Evolutionary conservation across 2,329 filamentous ascomycete species (phyloP), one percentile per base, ranked within the genome.

Genomic region (Xylariaceae sp.): DNA sequence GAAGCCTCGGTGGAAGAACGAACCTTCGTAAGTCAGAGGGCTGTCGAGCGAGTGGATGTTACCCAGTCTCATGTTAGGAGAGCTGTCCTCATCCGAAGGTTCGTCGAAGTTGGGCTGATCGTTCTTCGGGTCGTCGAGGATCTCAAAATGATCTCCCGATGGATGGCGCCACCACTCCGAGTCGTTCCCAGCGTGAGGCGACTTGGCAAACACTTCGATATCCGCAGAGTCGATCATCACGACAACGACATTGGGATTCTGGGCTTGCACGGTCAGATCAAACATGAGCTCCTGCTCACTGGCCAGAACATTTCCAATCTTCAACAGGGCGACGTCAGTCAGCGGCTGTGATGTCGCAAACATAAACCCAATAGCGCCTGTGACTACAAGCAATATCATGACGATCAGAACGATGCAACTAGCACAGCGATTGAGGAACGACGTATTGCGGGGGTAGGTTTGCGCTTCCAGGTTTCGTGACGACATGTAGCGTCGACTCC

Each of bases 281-380:
- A 97, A 83, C 85, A 99, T 96, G 48, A 99, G 82, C 72, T 97
- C 92, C 73, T 96, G 90, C 73, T 96, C 90, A 68, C 90, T 96
- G 2, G 92, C 92, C 53, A 97, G 82, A 23, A 99, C 91, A 66
- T 96, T 95, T 68, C 88, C 85, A 66, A 99, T 91, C 64, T 88
- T 87, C 57, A 88, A 79, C 50, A 97, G 84, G 64, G 88, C 80
- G 60, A 97, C 89, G 64, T 89, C 85, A 30, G 85, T 83, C 52
- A 99, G 82, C 5, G 92, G 90, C 70, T 96, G 92, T 35, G 92
- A 96, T 17, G 92, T 93, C 51, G 92, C 90, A 74, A 97, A 88
- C 74, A 97, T 86, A 73, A 97, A 94, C 18, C 88, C 90, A 44
- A 94, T 87, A 8, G 90, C 88, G 48, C 90, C 90, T n/a, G 91